These are phyloP conservation scores for Poa pratensis DNA, from an alignment of 176 grass and related monocot genomes.

Conservation along the genomic window DNA sequence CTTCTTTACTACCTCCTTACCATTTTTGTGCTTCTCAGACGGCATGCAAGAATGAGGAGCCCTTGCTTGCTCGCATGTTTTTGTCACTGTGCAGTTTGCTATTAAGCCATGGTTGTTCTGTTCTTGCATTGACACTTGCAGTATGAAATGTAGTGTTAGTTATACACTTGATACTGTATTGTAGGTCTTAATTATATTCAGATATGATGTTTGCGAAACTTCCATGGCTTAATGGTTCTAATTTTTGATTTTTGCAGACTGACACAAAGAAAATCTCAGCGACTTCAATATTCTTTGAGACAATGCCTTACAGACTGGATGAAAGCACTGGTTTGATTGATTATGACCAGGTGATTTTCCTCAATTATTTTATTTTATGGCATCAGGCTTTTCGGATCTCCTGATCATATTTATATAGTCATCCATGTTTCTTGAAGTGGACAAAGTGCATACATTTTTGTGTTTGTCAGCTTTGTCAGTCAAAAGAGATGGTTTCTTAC, in stretches of 20 bases:
- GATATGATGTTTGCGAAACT: conserved; percentile 11
- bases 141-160: conserved; percentile 20
- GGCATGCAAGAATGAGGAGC: conserved; percentile 22
- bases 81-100: conserved; percentile 10
- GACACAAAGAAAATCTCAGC: conserved; percentile 99
- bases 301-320: conserved; percentile 98
- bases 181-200: conserved; percentile 26
- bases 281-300: conserved; percentile 98
- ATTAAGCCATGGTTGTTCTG: conserved; percentile 7
- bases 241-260: conserved; percentile 69
- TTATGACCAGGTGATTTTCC: conserved; percentile 80
- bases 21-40: neutral
- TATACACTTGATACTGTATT: conserved; percentile 28
- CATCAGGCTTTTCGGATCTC: neutral
- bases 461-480: conserved; percentile 15
- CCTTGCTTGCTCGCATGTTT: conserved; percentile 27
- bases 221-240: conserved; percentile 40
- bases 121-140: conserved; percentile 21
- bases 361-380: conserved; percentile 25
- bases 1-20: conserved; percentile 31
- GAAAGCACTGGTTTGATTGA: conserved; percentile 99
- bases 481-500: conserved; percentile 9
- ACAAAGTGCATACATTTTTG: neutral
- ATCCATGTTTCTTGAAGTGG: neutral
- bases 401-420: conserved; percentile 10